Evolutionary conservation across 2,329 filamentous ascomycete species (phyloP).

Genomic region (Aspergillus fumigatiaffinis): DNA sequence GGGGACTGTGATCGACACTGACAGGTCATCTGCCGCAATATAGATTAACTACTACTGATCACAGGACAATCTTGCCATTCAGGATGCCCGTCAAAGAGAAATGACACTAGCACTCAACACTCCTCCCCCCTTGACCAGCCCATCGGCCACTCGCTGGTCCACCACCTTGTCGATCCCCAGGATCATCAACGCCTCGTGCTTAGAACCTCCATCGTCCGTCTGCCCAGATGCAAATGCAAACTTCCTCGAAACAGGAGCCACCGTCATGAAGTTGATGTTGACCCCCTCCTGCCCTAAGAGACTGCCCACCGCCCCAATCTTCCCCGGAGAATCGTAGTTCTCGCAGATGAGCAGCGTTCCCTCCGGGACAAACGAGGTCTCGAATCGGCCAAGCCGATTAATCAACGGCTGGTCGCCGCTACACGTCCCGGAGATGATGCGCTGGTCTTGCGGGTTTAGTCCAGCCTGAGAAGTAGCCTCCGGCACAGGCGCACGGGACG

Average conservation of each 20-base stretch:
- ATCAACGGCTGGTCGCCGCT: conserved; percentile 53
- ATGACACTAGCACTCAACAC: conserved; percentile 53
- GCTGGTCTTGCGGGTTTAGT: conserved; percentile 36
- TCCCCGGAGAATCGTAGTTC: conserved; percentile 77
- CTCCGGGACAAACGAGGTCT: conserved; percentile 67
- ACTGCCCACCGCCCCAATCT: conserved; percentile 75
- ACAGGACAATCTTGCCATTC: no score
- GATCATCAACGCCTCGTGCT: conserved; percentile 76
- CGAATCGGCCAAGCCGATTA: conserved; percentile 68
- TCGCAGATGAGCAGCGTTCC: conserved; percentile 73
- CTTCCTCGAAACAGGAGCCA: conserved; percentile 46
- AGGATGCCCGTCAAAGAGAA: conserved; percentile 26
- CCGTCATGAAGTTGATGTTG: conserved; percentile 79
- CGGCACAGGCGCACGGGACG: conserved; percentile 34
- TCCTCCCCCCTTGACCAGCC: conserved; percentile 48
- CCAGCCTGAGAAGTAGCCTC: conserved; percentile 9
- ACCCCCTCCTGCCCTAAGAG: conserved; percentile 66
- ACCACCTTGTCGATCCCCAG: conserved; percentile 67
- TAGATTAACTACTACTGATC: no score
- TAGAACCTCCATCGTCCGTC: conserved; percentile 26
- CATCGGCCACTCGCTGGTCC: conserved; percentile 51
- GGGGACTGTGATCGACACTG: no score
- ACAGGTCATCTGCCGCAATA: no score
- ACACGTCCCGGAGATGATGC: conserved; percentile 48
- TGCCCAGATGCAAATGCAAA: conserved; percentile 10